These are phyloP conservation scores for Lippia alba DNA, from an alignment of 305 asterid genomes.

Conservation along the genomic window DNA sequence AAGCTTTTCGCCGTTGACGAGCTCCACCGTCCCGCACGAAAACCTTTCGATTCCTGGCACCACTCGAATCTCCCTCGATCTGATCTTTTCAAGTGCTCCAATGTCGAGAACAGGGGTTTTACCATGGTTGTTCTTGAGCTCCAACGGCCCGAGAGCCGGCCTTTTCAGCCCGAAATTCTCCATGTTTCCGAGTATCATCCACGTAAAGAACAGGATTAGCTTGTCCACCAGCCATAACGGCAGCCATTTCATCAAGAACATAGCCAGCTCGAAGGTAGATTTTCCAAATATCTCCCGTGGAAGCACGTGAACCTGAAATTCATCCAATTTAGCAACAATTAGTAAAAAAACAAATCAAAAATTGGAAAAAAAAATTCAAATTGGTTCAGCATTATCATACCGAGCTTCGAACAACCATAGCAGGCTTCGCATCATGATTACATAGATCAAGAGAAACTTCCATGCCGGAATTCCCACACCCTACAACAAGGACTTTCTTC, in stretches of 20 bases:
- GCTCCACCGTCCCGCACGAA: constrained; percentile 43
- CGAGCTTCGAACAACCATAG: constrained; percentile 67
- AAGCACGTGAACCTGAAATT: constrained; percentile 64
- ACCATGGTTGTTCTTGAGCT: constrained; percentile 62
- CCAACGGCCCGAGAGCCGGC: constrained; percentile 64
- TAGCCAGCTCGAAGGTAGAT: constrained; percentile 68
- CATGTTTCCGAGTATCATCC: constrained; percentile 61
- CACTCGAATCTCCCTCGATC: constrained; percentile 58
- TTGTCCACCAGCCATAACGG: constrained; percentile 75
- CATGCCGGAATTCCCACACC: constrained; percentile 78
- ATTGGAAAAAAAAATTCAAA: neutral
- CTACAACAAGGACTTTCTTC: constrained; percentile 64
- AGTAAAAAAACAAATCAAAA: constrained; percentile 5
- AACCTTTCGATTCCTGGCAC: constrained; percentile 60
- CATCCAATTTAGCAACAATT: neutral
- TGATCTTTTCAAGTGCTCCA: constrained; percentile 66
- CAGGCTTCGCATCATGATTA: constrained; percentile 60
- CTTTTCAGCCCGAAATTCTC: constrained; percentile 56
- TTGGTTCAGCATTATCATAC: constrained; percentile 24
- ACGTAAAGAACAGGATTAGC: constrained; percentile 52
- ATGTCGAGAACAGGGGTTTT: constrained; percentile 75
- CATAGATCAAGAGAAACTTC: constrained; percentile 71
- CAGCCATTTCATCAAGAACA: constrained; percentile 64
- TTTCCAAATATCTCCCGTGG: constrained; percentile 70
- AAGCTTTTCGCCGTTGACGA: constrained; percentile 51